Conservation (phyloP, 768 basidiomycete species). For the Rhodotorula babjevae region DNA sequence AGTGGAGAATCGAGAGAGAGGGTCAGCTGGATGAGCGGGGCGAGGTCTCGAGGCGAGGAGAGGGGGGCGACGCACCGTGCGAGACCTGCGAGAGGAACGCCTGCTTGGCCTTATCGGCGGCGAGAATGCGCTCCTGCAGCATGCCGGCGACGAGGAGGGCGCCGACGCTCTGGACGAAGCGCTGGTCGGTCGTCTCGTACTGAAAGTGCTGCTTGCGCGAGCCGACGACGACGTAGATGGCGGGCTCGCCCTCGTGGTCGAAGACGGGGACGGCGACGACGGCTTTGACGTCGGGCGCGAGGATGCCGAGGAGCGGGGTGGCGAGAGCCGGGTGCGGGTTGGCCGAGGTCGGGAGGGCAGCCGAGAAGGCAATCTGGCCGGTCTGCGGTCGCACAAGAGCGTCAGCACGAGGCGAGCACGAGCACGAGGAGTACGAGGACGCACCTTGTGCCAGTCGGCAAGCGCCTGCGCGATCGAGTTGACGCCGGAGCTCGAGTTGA, state of each 20-base stretch:
- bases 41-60: no score
- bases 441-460: neutral
- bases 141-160: neutral
- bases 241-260: conserved; percentile 15
- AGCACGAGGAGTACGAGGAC: neutral
- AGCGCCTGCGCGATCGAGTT: neutral
- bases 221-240: neutral
- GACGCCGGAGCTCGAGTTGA: neutral
- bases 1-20: no score
- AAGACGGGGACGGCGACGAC: neutral
- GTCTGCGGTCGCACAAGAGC: neutral
- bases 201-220: neutral
- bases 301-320: neutral
- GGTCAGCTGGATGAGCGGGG: no score
- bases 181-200: neutral
- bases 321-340: neutral
- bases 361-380: neutral
- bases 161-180: neutral
- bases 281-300: neutral
- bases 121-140: conserved; percentile 7
- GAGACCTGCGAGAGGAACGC: neutral
- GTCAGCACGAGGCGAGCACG: neutral
- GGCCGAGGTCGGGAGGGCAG: neutral
- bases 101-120: conserved; percentile 5
- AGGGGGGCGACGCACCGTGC: neutral